Conservation (phyloP, 2,329 filamentous ascomycete genomes). For the Anthostomella pinea region DNA sequence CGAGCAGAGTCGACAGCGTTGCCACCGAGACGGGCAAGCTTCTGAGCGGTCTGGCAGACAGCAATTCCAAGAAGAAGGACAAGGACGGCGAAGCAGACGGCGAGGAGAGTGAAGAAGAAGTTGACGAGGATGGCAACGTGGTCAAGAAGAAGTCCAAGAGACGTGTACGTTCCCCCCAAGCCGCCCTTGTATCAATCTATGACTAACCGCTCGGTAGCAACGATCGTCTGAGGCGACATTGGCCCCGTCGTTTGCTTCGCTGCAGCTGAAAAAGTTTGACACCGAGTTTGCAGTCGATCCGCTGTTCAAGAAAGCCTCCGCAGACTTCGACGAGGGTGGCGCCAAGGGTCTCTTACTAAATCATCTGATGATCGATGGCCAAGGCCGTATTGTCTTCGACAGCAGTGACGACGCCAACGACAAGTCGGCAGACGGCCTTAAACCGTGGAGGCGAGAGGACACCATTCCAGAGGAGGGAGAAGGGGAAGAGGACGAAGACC, state of each 20-base stretch:
- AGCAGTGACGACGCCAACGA: slow-evolving; percentile 83
- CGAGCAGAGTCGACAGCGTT: slow-evolving; percentile 95
- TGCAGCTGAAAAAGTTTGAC: slow-evolving; percentile 97
- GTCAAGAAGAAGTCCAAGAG: slow-evolving; percentile 65
- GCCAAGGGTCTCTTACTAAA: slow-evolving; percentile 94
- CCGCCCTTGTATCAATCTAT: too few relatives aligned
- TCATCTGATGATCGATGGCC: slow-evolving; percentile 90
- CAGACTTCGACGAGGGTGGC: slow-evolving; percentile 96
- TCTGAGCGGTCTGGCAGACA: slow-evolving; percentile 88
- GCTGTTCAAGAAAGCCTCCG: slow-evolving; percentile 98
- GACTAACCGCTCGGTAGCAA: slow-evolving; percentile 54
- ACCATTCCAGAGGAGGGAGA: slow-evolving; percentile 37
- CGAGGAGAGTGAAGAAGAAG: slow-evolving; percentile 63
- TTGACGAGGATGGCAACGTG: slow-evolving; percentile 59
- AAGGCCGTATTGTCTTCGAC: slow-evolving; percentile 94
- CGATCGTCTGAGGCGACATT: slow-evolving; percentile 91
- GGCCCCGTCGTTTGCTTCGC: slow-evolving; percentile 78
- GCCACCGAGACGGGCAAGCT: slow-evolving; percentile 96
- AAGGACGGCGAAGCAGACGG: slow-evolving; percentile 64
- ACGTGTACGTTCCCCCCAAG: slow-evolving; percentile 61
- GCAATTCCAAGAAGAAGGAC: slow-evolving; percentile 70
- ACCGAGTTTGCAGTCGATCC: slow-evolving; percentile 95
- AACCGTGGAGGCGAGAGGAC: slow-evolving; percentile 34
- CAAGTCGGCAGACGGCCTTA: slow-evolving; percentile 40
- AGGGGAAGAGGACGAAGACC: slow-evolving; percentile 37